These are phyloP conservation scores for Wickerhamomyces sp. DNA, from an alignment of 1,139 yeast species.

Conservation along the genomic window DNA sequence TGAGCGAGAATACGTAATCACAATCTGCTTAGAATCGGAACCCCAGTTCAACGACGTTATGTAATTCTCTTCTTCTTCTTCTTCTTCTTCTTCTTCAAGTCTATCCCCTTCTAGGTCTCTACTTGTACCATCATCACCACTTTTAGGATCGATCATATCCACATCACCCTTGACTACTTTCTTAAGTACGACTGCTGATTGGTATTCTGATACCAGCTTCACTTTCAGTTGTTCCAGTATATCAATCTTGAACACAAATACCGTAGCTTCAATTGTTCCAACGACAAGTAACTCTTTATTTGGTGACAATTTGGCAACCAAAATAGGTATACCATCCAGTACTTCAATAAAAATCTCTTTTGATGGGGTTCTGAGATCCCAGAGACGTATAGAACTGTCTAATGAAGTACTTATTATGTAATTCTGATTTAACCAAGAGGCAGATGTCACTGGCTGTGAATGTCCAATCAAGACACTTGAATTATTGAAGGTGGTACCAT, in stretches of 20 bases:
- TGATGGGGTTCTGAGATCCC: constrained; percentile 51
- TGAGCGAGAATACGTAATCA: constrained; percentile 40
- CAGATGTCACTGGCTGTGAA: constrained; percentile 49
- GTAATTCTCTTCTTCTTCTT: constrained; percentile 7
- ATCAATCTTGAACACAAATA: constrained; percentile 15
- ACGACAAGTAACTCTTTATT: constrained; percentile 29
- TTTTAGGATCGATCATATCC: background rate
- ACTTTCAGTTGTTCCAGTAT: constrained; percentile 10
- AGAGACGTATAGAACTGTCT: constrained; percentile 66
- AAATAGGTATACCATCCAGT: constrained; percentile 47
- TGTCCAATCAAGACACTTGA: constrained; percentile 43
- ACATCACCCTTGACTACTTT: background rate
- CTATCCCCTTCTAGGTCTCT: background rate
- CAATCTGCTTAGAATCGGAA: constrained; percentile 28
- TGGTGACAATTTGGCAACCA: constrained; percentile 49
- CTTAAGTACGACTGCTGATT: constrained; percentile 14
- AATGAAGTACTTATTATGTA: constrained; percentile 47
- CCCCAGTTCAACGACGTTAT: constrained; percentile 35
- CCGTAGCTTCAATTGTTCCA: constrained; percentile 17
- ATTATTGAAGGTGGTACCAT: constrained; percentile 49
- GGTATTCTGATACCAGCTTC: constrained; percentile 22
- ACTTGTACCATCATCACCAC: background rate
- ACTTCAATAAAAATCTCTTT: constrained; percentile 33
- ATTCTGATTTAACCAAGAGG: constrained; percentile 45
- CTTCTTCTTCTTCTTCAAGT: constrained; percentile 1